These are phyloP conservation scores for Jimgerdemannia lactiflua DNA, from an alignment of 192 early-diverging fungal genomes.

Conservation along the genomic window DNA sequence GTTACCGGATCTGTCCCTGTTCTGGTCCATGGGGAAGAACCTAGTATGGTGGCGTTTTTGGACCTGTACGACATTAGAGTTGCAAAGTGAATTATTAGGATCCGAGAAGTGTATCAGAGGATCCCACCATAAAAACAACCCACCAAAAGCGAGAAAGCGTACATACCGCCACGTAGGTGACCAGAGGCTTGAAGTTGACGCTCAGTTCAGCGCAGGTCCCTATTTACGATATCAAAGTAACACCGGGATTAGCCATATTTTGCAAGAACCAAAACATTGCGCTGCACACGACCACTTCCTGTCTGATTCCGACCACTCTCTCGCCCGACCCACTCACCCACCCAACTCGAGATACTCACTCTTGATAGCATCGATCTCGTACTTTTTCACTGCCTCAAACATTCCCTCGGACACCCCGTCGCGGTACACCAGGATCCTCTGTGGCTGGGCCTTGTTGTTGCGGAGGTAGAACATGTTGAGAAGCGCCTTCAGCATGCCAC, in stretches of 20 bases:
- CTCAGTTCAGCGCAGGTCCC: background rate
- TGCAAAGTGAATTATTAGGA: too few species aligned
- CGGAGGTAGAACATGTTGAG: constrained; percentile 42
- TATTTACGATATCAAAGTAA: background rate
- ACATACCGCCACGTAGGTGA: background rate
- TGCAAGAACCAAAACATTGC: too few species aligned
- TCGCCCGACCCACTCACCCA: background rate
- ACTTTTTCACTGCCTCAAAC: constrained; percentile 58
- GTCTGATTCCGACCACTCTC: too few species aligned
- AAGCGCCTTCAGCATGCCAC: constrained; percentile 41
- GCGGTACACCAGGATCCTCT: constrained; percentile 74
- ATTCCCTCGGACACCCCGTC: constrained; percentile 85
- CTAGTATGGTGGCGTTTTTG: constrained; percentile 82
- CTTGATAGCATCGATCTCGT: constrained; percentile 70
- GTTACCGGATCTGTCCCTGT: constrained; percentile 71
- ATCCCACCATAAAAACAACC: background rate
- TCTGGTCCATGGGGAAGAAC: constrained; percentile 62
- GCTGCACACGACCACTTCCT: too few species aligned
- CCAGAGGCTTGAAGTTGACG: background rate
- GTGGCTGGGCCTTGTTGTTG: constrained; percentile 62
- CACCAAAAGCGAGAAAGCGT: constrained; percentile 50
- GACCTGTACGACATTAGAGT: constrained; percentile 14
- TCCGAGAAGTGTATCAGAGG: too few species aligned
- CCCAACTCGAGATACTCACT: constrained; percentile 7
- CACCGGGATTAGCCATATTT: too few species aligned